Conservation (phyloP, 106 monocot genomes). For the Dendrobium catenatum region DNA sequence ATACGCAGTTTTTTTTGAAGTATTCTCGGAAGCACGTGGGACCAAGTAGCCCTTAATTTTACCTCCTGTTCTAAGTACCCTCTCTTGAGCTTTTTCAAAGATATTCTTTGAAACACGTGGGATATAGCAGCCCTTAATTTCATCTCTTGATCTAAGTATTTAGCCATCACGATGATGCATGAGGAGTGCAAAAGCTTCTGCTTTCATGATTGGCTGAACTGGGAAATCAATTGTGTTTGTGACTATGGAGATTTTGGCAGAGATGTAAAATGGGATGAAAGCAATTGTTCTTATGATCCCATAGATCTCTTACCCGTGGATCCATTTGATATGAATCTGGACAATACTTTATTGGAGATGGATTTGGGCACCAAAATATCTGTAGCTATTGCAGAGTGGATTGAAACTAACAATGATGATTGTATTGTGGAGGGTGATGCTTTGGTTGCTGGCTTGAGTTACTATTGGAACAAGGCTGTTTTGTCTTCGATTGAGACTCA, state of each 20-base stretch:
- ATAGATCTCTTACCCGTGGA: slow-evolving; percentile 44
- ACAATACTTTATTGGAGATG: slow-evolving; percentile 16
- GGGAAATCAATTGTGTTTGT: slow-evolving; percentile 13
- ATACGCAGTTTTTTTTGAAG: neutral
- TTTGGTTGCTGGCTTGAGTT: neutral
- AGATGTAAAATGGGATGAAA: slow-evolving; percentile 8
- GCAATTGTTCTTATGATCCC: slow-evolving; percentile 11
- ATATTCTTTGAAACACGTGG: neutral
- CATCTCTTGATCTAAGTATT: neutral
- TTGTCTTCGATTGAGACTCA: slow-evolving; percentile 5
- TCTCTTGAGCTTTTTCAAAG: neutral
- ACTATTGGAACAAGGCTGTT: neutral
- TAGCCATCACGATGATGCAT: neutral
- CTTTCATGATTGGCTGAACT: slow-evolving; percentile 4
- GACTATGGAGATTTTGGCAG: slow-evolving; percentile 9
- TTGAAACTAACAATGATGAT: slow-evolving; percentile 9
- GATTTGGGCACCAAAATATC: slow-evolving; percentile 12
- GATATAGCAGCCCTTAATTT: neutral
- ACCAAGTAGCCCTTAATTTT: neutral
- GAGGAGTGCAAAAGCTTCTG: slow-evolving; percentile 1
- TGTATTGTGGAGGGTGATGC: neutral
- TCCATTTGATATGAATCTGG: slow-evolving; percentile 63
- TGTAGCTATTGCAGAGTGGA: slow-evolving; percentile 40
- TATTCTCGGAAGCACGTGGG: neutral
- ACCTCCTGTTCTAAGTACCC: neutral